A percentile compares a stretch with the other conserved stretches of the same genome.
Evolutionary conservation across 2,329 filamentous ascomycete genomes (phyloP).

Genomic region (Zalaria obscura): DNA sequence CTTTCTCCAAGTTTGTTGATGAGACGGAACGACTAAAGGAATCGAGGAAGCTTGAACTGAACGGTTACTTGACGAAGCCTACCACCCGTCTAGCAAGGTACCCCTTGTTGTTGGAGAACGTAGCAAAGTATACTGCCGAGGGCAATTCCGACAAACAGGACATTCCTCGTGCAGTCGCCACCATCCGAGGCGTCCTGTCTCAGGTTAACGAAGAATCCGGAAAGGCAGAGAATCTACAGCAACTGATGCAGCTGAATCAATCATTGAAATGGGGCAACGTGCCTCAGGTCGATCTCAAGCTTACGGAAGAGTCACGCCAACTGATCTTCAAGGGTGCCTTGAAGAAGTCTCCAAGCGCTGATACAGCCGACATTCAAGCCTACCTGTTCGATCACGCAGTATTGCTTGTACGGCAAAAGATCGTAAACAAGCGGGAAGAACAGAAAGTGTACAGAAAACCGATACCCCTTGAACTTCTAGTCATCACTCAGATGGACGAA

Average conservation of each 20-base stretch:
- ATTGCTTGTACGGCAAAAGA: slow-evolving; percentile 79
- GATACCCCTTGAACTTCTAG: slow-evolving; percentile 82
- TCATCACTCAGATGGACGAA: slow-evolving; percentile 95
- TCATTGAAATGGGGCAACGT: slow-evolving; percentile 82
- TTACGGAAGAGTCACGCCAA: slow-evolving; percentile 86
- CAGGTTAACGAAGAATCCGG: slow-evolving; percentile 90
- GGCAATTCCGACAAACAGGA: slow-evolving; percentile 83
- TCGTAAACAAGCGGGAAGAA: slow-evolving; percentile 84
- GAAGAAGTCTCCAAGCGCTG: slow-evolving; percentile 84
- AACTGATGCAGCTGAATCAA: slow-evolving; percentile 79
- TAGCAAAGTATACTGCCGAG: slow-evolving; percentile 81
- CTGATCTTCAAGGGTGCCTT: slow-evolving; percentile 87
- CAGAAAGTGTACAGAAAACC: slow-evolving; percentile 91
- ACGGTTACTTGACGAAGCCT: slow-evolving; percentile 94
- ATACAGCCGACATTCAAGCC: slow-evolving; percentile 69
- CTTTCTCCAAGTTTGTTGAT: slow-evolving; percentile 84
- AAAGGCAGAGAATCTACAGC: slow-evolving; percentile 95
- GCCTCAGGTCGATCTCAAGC: slow-evolving; percentile 82
- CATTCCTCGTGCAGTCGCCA: slow-evolving; percentile 73
- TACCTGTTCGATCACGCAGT: slow-evolving; percentile 96
- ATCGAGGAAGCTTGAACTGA: slow-evolving; percentile 89
- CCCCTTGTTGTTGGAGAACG: slow-evolving; percentile 78
- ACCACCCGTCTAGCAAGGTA: slow-evolving; percentile 92
- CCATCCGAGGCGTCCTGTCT: slow-evolving; percentile 76
- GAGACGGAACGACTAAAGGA: slow-evolving; percentile 94